Evolutionary conservation across 83 land plant species (phyloP).

Genomic region (Picea abies): DNA sequence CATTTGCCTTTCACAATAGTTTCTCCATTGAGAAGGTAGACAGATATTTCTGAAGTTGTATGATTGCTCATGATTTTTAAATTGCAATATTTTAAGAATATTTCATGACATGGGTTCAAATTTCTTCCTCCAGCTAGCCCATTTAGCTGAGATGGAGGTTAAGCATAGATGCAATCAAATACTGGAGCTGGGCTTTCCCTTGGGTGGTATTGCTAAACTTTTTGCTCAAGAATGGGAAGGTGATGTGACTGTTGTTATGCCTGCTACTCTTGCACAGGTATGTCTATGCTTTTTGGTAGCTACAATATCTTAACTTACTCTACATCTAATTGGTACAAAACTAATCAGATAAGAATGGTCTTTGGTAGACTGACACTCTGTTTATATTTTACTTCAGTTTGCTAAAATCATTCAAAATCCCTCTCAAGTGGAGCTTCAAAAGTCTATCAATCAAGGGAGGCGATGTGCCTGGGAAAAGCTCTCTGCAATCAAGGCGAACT

Average conservation of each 20-base stretch:
- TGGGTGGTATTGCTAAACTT: constrained; percentile 92
- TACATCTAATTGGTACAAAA: background rate
- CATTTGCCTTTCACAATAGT: background rate
- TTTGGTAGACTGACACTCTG: background rate
- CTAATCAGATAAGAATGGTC: background rate
- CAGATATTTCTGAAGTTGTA: constrained; percentile 1
- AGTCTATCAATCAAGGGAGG: constrained; percentile 96
- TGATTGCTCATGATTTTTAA: too few species aligned
- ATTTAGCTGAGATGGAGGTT: constrained; percentile 96
- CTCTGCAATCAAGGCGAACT: constrained; percentile 97
- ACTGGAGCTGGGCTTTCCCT: constrained; percentile 89
- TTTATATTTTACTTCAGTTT: constrained; percentile 50
- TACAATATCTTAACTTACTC: background rate
- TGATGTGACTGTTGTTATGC: constrained; percentile 98
- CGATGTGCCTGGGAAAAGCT: constrained; percentile 98
- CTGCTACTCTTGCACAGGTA: constrained; percentile 99
- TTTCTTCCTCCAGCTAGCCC: constrained; percentile 78
- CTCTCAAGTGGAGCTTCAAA: constrained; percentile 80
- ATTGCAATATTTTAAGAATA: too few species aligned
- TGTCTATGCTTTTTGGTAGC: background rate
- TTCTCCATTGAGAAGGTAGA: background rate
- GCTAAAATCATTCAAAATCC: constrained; percentile 96
- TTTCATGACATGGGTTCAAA: too few species aligned
- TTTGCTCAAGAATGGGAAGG: constrained; percentile 99
- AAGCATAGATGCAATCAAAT: constrained; percentile 97